A percentile compares a stretch with the other conserved stretches of the same genome.
These are phyloP conservation scores for Pyricularia grisea DNA, from an alignment of 2,329 filamentous ascomycete species.

Conservation along the genomic window DNA sequence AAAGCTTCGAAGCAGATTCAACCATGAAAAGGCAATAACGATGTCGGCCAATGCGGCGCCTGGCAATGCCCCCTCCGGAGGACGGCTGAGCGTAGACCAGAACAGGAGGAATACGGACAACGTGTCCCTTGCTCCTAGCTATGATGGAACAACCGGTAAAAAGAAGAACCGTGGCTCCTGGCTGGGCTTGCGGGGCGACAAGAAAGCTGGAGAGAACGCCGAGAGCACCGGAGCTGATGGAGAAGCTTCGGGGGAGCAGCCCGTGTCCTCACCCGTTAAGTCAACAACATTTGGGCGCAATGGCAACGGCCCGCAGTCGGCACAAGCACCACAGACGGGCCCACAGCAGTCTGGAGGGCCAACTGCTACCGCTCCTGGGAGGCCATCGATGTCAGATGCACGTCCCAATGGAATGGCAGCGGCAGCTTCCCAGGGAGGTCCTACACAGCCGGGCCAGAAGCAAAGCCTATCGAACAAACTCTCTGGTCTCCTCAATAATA, in stretches of 20 bases:
- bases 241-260: neutral
- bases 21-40: conserved; percentile 7
- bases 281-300: neutral
- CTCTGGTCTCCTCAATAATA: neutral
- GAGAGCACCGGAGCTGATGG: neutral
- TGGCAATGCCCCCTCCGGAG: neutral
- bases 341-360: neutral
- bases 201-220: neutral
- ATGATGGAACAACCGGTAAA: conserved; percentile 6
- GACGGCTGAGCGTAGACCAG: neutral
- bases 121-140: conserved; percentile 15
- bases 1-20: conserved; percentile 4
- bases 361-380: neutral
- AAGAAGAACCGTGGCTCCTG: conserved; percentile 29
- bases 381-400: neutral
- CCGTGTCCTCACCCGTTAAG: neutral
- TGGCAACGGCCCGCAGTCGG: neutral
- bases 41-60: neutral
- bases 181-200: conserved; percentile 21
- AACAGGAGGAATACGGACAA: conserved; percentile 1
- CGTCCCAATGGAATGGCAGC: neutral
- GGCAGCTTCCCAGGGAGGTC: neutral
- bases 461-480: neutral
- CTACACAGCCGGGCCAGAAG: conserved; percentile 1
- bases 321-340: neutral